These are phyloP conservation scores for Sugiyamaella sp. DNA, from an alignment of 1,139 yeast species.

Conservation along the genomic window DNA sequence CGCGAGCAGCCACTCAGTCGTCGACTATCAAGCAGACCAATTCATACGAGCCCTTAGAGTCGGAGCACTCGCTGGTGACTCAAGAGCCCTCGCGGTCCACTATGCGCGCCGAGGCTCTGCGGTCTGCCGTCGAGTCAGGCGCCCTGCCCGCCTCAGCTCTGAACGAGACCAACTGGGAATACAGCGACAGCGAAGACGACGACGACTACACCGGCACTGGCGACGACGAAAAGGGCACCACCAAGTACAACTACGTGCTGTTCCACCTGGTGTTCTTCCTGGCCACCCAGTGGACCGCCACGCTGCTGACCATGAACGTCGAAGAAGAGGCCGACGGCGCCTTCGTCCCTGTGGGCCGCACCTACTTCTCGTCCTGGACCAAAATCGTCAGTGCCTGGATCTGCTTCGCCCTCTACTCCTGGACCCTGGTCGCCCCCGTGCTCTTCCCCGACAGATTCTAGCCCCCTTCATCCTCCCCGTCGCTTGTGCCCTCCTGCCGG, in stretches of 20 bases:
- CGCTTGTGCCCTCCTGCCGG: no score
- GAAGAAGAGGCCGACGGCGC: slow-evolving; percentile 83
- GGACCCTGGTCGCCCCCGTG: slow-evolving; percentile 93
- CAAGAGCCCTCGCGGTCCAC: slow-evolving; percentile 69
- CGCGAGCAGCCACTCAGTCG: slow-evolving; percentile 77
- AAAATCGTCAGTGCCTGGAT: slow-evolving; percentile 92
- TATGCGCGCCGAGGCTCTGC: slow-evolving; percentile 84
- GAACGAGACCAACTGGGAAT: slow-evolving; percentile 62
- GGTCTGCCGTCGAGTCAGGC: slow-evolving; percentile 94
- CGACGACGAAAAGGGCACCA: slow-evolving; percentile 67
- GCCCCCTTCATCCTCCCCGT: neutral
- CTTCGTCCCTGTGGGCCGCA: slow-evolving; percentile 95
- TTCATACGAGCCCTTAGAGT: slow-evolving; percentile 42
- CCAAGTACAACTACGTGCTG: slow-evolving; percentile 83
- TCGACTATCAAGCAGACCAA: slow-evolving; percentile 31
- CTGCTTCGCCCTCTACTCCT: slow-evolving; percentile 79
- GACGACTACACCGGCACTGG: slow-evolving; percentile 40
- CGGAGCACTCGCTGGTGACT: slow-evolving; percentile 45
- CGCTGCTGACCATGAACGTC: slow-evolving; percentile 88
- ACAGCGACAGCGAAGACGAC: slow-evolving; percentile 49
- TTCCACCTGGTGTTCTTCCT: slow-evolving; percentile 91
- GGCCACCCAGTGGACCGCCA: slow-evolving; percentile 97
- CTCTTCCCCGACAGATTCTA: slow-evolving; percentile 83
- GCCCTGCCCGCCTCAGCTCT: slow-evolving; percentile 92
- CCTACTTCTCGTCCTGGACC: slow-evolving; percentile 94